A percentile compares a stretch with the other conserved stretches of the same genome.
These are phyloP conservation scores for Hygrophorus russula DNA, from an alignment of 768 basidiomycete genomes.

Conservation along the genomic window DNA sequence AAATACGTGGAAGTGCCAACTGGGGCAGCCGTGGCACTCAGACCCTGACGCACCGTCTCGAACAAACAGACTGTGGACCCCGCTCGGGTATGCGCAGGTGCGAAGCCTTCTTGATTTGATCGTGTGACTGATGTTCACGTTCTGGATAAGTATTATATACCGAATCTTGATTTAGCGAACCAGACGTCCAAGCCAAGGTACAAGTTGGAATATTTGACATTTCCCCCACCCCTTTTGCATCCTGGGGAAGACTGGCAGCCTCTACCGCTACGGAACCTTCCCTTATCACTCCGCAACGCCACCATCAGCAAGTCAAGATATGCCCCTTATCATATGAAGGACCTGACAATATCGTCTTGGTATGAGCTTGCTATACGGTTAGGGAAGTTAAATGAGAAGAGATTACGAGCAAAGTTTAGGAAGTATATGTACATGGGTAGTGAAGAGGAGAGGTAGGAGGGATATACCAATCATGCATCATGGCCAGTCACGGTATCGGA, in stretches of 20 bases:
- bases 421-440: slow-evolving; percentile 65
- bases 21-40: slow-evolving; percentile 49
- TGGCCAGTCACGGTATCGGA: too few species aligned
- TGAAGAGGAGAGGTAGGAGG: too few species aligned
- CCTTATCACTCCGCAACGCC: slow-evolving; percentile 31
- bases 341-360: slow-evolving; percentile 75
- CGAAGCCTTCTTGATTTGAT: slow-evolving; percentile 13
- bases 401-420: slow-evolving; percentile 54
- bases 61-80: slow-evolving; percentile 55
- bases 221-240: slow-evolving; percentile 30
- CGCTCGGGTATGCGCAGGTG: slow-evolving; percentile 83
- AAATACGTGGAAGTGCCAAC: slow-evolving; percentile 54
- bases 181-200: slow-evolving; percentile 44
- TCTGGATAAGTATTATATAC: slow-evolving; percentile 51
- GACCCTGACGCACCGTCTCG: slow-evolving; percentile 61
- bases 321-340: slow-evolving; percentile 61
- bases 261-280: slow-evolving; percentile 46
- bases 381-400: slow-evolving; percentile 36
- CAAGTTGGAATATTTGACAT: slow-evolving; percentile 75
- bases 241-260: slow-evolving; percentile 23
- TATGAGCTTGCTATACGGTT: slow-evolving; percentile 53
- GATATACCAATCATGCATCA: slow-evolving; percentile 6
- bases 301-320: slow-evolving; percentile 34
- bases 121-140: slow-evolving; percentile 5
- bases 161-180: slow-evolving; percentile 37